Evolutionary conservation across 331 rosid species (phyloP).

Genomic region (Dryas integrifolia): DNA sequence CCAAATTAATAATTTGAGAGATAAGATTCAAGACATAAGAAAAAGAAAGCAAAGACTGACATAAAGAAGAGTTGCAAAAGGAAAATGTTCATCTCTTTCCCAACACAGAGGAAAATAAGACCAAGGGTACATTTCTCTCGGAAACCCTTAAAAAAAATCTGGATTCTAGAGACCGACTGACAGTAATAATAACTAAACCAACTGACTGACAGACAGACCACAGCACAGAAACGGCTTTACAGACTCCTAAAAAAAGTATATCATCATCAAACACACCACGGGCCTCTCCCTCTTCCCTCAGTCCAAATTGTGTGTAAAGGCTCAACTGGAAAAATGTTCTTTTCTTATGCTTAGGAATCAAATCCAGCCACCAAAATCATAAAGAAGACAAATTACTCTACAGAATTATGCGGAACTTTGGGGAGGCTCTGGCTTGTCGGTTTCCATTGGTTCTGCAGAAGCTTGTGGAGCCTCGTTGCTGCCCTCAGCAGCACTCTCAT

Average conservation of each 20-base stretch:
- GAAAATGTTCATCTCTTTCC: slow-evolving; percentile 11
- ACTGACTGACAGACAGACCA: slow-evolving; percentile 13
- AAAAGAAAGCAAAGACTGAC: background rate
- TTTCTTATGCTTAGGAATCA: slow-evolving; percentile 22
- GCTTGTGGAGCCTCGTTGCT: slow-evolving; percentile 46
- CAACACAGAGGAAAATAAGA: slow-evolving; percentile 15
- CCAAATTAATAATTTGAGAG: background rate
- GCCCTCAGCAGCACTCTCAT: slow-evolving; percentile 33
- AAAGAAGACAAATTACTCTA: slow-evolving; percentile 15
- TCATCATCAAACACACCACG: slow-evolving; percentile 14
- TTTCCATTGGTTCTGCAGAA: slow-evolving; percentile 72
- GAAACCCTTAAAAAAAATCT: slow-evolving; percentile 39
- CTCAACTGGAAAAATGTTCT: slow-evolving; percentile 15
- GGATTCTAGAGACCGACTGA: slow-evolving; percentile 38
- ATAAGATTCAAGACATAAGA: background rate
- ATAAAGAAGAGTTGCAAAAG: background rate
- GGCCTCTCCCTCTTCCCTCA: background rate
- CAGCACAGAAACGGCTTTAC: slow-evolving; percentile 29
- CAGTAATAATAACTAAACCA: slow-evolving; percentile 7
- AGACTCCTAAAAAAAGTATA: slow-evolving; percentile 5
- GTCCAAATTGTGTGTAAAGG: slow-evolving; percentile 23
- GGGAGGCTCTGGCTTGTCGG: slow-evolving; percentile 54
- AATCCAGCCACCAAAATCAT: slow-evolving; percentile 27
- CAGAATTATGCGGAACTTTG: slow-evolving; percentile 42
- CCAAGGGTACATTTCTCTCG: slow-evolving; percentile 32